Percentiles rank a stretch among this genome's conserved stretches.
Evolutionary conservation across 2,329 filamentous ascomycete species (phyloP).

Genomic region (Aspergillus intermedius): DNA sequence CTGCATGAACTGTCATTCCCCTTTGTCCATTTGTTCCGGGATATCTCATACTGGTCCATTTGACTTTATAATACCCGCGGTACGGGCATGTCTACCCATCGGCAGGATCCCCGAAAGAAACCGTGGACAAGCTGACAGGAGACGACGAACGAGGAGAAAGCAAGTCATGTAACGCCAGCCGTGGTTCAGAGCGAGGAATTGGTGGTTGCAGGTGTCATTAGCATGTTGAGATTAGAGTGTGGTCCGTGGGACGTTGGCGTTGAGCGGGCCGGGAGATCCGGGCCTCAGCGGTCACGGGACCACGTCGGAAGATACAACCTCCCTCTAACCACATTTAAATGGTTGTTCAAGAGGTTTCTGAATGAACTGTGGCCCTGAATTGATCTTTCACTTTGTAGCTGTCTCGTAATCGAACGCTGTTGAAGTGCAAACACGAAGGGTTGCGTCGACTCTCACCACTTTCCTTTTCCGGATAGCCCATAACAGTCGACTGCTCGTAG

Average conservation of each 20-base stretch:
- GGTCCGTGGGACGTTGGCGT: neutral
- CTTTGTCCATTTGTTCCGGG: neutral
- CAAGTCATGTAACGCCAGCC: no score
- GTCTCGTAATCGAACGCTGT: no score
- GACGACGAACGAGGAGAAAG: neutral
- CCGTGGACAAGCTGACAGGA: conserved; percentile 6
- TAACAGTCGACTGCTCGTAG: neutral
- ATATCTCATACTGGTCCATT: neutral
- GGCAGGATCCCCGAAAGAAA: neutral
- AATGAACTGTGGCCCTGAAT: no score
- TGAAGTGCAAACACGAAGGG: neutral
- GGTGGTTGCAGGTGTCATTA: neutral
- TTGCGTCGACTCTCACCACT: neutral
- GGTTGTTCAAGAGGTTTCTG: no score
- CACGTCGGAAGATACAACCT: neutral
- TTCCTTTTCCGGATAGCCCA: neutral
- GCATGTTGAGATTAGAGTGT: neutral
- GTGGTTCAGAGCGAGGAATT: neutral
- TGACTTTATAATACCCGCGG: neutral
- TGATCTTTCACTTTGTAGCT: no score
- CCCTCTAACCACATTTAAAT: neutral
- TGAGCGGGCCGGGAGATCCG: neutral
- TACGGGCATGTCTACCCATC: neutral
- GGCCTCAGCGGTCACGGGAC: neutral
- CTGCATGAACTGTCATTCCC: neutral